These are phyloP conservation scores for Fusarium siculi DNA, from an alignment of 2,329 filamentous ascomycete genomes.

Conservation along the genomic window DNA sequence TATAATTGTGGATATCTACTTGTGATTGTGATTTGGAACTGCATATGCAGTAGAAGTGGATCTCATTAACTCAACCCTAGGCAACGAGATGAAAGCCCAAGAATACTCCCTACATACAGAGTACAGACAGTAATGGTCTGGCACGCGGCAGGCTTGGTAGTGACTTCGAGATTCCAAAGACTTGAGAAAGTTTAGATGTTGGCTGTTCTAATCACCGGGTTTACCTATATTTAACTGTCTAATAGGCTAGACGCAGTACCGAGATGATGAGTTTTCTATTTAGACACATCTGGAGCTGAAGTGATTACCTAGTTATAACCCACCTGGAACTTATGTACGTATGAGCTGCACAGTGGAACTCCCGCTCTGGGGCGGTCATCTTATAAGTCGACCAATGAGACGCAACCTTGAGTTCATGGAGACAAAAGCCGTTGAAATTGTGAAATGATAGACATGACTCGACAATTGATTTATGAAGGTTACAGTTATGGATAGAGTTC, in stretches of 20 bases:
- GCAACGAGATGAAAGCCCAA: not conserved
- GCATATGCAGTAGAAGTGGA: slow-evolving; percentile 5
- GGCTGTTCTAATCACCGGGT: not conserved
- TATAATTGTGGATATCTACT: not conserved
- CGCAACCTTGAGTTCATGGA: not conserved
- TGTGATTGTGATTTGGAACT: slow-evolving; percentile 14
- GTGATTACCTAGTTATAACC: not conserved
- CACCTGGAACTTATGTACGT: not conserved
- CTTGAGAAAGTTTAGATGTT: not conserved
- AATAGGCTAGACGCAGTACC: not conserved
- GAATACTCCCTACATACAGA: not conserved
- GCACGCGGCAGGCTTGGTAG: not conserved
- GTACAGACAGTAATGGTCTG: not conserved
- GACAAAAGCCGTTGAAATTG: slow-evolving; percentile 4
- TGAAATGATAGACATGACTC: not conserved
- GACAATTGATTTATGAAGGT: not conserved
- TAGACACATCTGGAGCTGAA: not conserved
- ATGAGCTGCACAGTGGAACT: slow-evolving; percentile 30
- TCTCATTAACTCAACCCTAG: not conserved
- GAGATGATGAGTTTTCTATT: slow-evolving; percentile 7
- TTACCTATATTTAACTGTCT: not conserved
- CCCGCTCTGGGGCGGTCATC: slow-evolving; percentile 22
- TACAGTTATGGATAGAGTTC: not conserved
- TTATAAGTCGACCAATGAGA: slow-evolving; percentile 20
- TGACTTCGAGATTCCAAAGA: not conserved